These are phyloP conservation scores for Euryodendron excelsum DNA, from an alignment of 148 eudicot genomes.

Conservation along the genomic window DNA sequence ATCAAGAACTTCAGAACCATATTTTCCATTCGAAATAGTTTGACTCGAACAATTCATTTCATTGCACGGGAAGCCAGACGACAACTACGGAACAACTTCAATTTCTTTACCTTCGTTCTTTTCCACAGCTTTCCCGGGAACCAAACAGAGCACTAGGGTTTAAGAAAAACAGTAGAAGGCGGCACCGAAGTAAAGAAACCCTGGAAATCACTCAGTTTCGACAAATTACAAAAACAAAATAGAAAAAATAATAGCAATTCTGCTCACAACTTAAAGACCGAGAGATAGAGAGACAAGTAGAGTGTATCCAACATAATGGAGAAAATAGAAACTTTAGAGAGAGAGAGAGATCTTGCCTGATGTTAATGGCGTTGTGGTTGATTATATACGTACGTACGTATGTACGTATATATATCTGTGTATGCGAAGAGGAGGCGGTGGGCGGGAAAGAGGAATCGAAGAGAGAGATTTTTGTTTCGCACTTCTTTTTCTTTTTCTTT, in stretches of 20 bases:
- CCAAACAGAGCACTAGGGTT: conserved; percentile 15
- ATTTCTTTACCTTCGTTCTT: too few relatives aligned
- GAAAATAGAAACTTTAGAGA: not conserved
- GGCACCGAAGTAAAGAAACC: not conserved
- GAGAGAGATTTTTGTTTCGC: not conserved
- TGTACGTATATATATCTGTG: not conserved
- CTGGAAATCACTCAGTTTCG: not conserved
- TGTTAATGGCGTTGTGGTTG: not conserved
- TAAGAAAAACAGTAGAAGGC: not conserved
- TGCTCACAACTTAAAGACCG: not conserved
- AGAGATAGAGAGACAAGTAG: not conserved
- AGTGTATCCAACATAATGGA: not conserved
- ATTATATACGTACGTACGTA: not conserved
- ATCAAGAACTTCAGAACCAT: not conserved
- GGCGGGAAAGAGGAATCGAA: not conserved
- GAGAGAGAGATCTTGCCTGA: conserved; percentile 12
- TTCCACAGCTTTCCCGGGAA: conserved; percentile 1
- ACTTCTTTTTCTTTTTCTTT: not conserved
- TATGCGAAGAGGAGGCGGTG: not conserved
- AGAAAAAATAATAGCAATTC: not conserved
- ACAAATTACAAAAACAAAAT: not conserved
- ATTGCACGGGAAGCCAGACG: not conserved
- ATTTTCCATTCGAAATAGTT: not conserved
- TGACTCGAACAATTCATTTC: not conserved
- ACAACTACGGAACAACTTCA: not conserved